phyloP scores from a whole-genome alignment of 176 grass and related monocot species.

The Pontederia paniculata region DNA sequence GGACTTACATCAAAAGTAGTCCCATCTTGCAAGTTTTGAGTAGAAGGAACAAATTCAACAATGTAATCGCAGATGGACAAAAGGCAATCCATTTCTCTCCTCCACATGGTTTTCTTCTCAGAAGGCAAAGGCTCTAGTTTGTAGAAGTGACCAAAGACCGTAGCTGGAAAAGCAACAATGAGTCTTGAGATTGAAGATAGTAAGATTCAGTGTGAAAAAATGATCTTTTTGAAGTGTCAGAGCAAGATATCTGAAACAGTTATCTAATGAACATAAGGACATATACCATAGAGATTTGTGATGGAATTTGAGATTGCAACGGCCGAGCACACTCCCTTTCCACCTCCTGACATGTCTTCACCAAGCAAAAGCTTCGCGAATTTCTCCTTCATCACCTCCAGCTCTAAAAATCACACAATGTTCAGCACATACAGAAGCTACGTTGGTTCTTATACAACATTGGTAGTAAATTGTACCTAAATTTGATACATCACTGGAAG shows the following conservation, averaged over 20 bases:
- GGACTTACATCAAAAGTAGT: constrained; percentile 32
- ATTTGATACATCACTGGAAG: constrained; percentile 25
- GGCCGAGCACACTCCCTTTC: constrained; percentile 72
- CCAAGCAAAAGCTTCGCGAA: constrained; percentile 86
- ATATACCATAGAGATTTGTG: constrained; percentile 79
- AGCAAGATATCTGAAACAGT: neutral
- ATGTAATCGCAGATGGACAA: constrained; percentile 80
- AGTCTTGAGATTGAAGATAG: constrained; percentile 12
- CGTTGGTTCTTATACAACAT: neutral
- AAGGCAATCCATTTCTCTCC: constrained; percentile 78
- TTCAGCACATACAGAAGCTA: too few species aligned
- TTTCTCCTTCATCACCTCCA: constrained; percentile 65
- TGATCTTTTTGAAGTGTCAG: neutral
- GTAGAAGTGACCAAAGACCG: constrained; percentile 78
- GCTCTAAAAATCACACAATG: constrained; percentile 24
- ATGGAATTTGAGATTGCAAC: constrained; percentile 89
- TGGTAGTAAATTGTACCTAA: constrained; percentile 23
- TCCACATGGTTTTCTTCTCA: constrained; percentile 77
- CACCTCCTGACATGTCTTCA: constrained; percentile 90
- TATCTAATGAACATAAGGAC: neutral
- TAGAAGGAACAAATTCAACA: constrained; percentile 68
- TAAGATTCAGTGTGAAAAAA: constrained; percentile 10
- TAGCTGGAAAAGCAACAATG: constrained; percentile 36
- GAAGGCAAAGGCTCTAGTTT: constrained; percentile 48
- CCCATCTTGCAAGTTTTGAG: constrained; percentile 48